Evolutionary conservation across 164 flowering plant genomes (phyloP), one percentile per base, ranked within the genome.

Genomic region (Tetracentron sinense): DNA sequence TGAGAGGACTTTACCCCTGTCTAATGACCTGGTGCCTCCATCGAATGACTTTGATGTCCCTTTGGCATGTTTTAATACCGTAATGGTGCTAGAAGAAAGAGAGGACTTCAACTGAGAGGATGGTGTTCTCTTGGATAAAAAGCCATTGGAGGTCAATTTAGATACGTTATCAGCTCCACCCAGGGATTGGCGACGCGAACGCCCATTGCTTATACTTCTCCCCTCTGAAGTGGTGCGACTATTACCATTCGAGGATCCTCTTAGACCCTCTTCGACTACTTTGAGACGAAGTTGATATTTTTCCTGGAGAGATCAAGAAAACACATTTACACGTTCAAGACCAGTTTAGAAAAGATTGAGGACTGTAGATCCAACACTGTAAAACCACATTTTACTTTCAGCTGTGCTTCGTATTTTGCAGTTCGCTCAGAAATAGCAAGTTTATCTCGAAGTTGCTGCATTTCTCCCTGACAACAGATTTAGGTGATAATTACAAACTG

Each of bases 41-140:
- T 94, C 99, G 79, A 94, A 94, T 58, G 99, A 94, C 79, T 81
- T 89, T 69, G 97, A 94, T 38, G 90, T 77, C 60, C 96, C 96
- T 77, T 88, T 94, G 54, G 96, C 97, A 79, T 91, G 88, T 70
- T 76, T 94, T 75, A 94, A 72, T 44, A 94, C 75, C 23, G 86
- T 17, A 71, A 84, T 82, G 42, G 72, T 59, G 51, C 76, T 47
- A 38, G 76, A 69, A 21, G 94, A 74, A 59, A 74, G 33, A 42
- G 77, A 69, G 50, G 90, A 75, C 75, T 87, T 84, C 51, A 75
- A 68, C 64, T 80, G 89, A 64, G 80, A 83, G 21, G 83, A 64
- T 22, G 94, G 77, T 54, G 91, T 67, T 76, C 83, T 83, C 75
- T 85, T 88, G 61, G 97, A 60, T 60, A 89, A 70, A 75, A 79